A percentile compares a stretch with the other conserved stretches of the same genome.
phyloP scores from a whole-genome alignment of 2,329 filamentous ascomycete genomes.

The Stachybotrys chlorohalonatus region DNA sequence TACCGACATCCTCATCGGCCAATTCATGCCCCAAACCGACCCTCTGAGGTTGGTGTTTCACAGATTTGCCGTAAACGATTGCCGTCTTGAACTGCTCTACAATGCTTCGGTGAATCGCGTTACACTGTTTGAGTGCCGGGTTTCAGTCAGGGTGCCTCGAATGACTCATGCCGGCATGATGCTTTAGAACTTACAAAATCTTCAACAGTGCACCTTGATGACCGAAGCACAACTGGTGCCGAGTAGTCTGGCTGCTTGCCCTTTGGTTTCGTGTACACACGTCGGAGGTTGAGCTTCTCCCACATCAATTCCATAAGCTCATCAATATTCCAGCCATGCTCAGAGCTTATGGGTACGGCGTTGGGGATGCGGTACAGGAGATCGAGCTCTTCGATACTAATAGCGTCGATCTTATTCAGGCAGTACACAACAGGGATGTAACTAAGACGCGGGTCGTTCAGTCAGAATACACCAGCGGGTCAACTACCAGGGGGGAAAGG shows the following conservation, averaged over 20 bases:
- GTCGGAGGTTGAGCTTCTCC: conserved; percentile 85
- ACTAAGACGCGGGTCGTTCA: conserved; percentile 29
- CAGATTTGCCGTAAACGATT: conserved; percentile 93
- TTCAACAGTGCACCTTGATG: conserved; percentile 79
- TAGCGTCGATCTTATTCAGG: conserved; percentile 97
- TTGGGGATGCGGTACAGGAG: conserved; percentile 94
- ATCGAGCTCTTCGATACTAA: conserved; percentile 95
- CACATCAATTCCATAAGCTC: conserved; percentile 97
- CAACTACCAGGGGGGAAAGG: neutral
- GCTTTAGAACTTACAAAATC: conserved; percentile 69
- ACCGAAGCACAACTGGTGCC: conserved; percentile 79
- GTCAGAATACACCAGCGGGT: conserved; percentile 6
- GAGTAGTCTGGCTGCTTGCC: conserved; percentile 89
- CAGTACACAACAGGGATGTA: conserved; percentile 99
- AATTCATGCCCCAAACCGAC: conserved; percentile 88
- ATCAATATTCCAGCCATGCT: conserved; percentile 96
- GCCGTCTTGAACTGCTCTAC: conserved; percentile 92
- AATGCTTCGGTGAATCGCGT: conserved; percentile 93
- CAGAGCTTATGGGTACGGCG: conserved; percentile 92
- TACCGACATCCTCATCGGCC: conserved; percentile 94
- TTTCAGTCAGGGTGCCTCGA: conserved; percentile 21
- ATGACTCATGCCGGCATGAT: neutral
- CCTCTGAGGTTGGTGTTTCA: conserved; percentile 96
- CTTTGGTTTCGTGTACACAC: conserved; percentile 98
- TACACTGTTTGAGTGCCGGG: conserved; percentile 56